phyloP scores from a whole-genome alignment of 805 yeast genomes.

The Clavispora vitiphila region DNA sequence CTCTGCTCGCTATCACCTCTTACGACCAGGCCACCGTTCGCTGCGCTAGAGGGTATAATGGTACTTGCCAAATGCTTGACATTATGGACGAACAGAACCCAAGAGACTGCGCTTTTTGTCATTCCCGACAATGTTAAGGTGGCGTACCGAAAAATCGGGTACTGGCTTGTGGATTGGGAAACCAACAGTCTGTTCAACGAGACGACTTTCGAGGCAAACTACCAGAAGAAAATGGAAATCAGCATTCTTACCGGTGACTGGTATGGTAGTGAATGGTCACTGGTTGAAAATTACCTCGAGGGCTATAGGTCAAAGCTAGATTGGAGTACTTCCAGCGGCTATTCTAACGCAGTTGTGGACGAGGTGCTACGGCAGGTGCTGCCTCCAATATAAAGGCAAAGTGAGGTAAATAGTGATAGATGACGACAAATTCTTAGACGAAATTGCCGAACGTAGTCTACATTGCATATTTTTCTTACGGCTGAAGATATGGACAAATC shows the following conservation, averaged over 20 bases:
- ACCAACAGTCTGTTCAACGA: conserved; percentile 15
- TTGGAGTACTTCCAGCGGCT: conserved; percentile 27
- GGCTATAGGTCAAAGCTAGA: conserved; percentile 17
- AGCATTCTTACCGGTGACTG: conserved; percentile 38
- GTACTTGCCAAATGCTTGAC: conserved; percentile 25
- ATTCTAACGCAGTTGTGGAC: conserved; percentile 31
- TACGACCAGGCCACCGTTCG: conserved; percentile 29
- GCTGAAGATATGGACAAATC: too few relatives aligned
- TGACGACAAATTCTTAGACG: too few relatives aligned
- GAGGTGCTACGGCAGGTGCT: conserved; percentile 29
- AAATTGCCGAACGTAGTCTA: too few relatives aligned
- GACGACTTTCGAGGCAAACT: conserved; percentile 6
- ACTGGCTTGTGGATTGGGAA: conserved; percentile 44
- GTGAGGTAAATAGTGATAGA: too few relatives aligned
- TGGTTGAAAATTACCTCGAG: conserved; percentile 25
- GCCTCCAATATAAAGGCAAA: conserved; percentile 31
- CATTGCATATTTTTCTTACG: too few relatives aligned
- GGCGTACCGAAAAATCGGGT: conserved; percentile 35
- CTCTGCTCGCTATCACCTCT: conserved; percentile 35
- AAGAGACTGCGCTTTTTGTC: conserved; percentile 14
- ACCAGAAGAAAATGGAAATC: conserved; percentile 21
- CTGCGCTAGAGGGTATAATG: conserved; percentile 25
- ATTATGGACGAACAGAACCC: conserved; percentile 11
- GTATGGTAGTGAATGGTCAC: conserved; percentile 39
- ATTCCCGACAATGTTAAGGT: conserved; percentile 36